phyloP scores from a whole-genome alignment of 208 protist genomes.

The Leishmania braziliensis region DNA sequence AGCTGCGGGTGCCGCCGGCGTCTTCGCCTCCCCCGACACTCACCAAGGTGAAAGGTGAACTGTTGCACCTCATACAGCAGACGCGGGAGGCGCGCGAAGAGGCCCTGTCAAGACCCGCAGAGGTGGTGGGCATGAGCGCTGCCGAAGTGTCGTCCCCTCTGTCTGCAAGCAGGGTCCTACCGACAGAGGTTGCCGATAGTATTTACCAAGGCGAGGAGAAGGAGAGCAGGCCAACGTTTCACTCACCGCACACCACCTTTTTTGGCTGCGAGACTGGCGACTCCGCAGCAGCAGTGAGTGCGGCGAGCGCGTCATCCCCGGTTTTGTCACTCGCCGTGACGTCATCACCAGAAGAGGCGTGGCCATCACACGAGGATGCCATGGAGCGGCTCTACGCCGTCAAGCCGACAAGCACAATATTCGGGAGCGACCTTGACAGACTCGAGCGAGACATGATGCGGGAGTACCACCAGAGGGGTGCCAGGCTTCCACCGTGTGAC shows the following conservation, averaged over 20 bases:
- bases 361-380: constrained; percentile 36
- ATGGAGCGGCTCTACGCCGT: constrained; percentile 51
- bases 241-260: neutral
- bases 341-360: constrained; percentile 21
- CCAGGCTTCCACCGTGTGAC: constrained; percentile 50
- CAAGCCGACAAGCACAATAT: constrained; percentile 58
- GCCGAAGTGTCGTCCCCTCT: constrained; percentile 6
- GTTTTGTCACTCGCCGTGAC: constrained; percentile 11
- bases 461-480: constrained; percentile 65
- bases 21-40: constrained; percentile 7
- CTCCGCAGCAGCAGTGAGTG: neutral
- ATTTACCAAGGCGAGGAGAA: neutral
- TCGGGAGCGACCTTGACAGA: constrained; percentile 78
- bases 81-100: constrained; percentile 23
- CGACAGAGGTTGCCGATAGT: constrained; percentile 10
- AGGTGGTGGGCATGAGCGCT: neutral
- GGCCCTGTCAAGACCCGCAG: constrained; percentile 5
- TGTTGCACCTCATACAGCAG: constrained; percentile 18
- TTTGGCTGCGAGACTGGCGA: neutral
- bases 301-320: constrained; percentile 26
- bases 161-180: constrained; percentile 11
- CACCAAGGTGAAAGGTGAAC: constrained; percentile 25
- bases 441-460: constrained; percentile 79
- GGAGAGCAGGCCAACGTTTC: neutral
- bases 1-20: constrained; percentile 12